Evolutionary conservation across 345 rosid species (phyloP), one percentile per base, ranked within the genome.

Genomic region (Camelina neglecta): DNA sequence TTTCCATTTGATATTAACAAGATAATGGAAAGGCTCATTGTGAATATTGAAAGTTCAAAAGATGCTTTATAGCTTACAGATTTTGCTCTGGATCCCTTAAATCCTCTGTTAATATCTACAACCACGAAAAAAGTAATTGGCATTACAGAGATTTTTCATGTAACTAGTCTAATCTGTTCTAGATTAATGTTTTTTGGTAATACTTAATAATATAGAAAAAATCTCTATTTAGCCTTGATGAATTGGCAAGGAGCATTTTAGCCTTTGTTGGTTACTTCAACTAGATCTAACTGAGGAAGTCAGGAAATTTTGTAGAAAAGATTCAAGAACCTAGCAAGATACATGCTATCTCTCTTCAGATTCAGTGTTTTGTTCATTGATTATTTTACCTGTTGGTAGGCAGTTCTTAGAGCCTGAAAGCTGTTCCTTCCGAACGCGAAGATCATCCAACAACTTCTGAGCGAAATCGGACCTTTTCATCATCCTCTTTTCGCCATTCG

Each of bases 361-460:
- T 39, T 62, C n/a, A 78, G 10, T 57, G 49, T 4, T 47, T 65
- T 38, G 45, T 7, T 36, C 15, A 74, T 63, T 3, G 4, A 29
- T 29, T 60, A 80, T 79, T 79, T 79, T 71, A 90, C 97, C 92
- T 78, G 70, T 74, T 63, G 55, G 44, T 8, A 44, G 38, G 55
- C 78, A 26, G 65, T 74, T 81, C 79, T 83, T 88, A 65, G 93
- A 77, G 7, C 83, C 44, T 53, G 85, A 87, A 85, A 92, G 81
- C 41, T 86, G 84, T 69, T 95, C 93, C 78, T 90, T 95, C 80
- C 97, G 72, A 73, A 85, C 35, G 7, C 92, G 84, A 62, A 95
- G 97, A 82, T 95, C 99, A 75, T 92, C 92, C 56, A 95, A 81
- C 81, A 95, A 81, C 85, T 95, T 95, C 90, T 92, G 96, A 0